Base-by-base conservation (phyloP, 2,329 filamentous ascomycete species). In the Fusarium siculi region DNA sequence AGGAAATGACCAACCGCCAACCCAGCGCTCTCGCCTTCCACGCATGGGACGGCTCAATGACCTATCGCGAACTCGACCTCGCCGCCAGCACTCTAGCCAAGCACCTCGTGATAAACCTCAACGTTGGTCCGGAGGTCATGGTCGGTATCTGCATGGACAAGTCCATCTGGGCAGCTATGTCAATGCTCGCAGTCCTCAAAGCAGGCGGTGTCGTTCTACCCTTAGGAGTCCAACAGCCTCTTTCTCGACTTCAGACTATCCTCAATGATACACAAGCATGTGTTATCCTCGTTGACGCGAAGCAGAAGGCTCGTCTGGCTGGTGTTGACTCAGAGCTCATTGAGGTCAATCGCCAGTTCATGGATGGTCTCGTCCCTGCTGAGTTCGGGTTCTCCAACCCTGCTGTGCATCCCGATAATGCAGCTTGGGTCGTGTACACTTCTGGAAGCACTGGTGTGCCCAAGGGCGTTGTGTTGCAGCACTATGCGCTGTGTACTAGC, bases 401-500 rank as follows among this genome's bases (percentile, higher is more conserved):
- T 2, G 23, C 23, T 4, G 30, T 61, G 4, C 39, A 56, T 7
- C 32, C 58, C 6, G 28, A 23, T 15, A 55, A 61, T 18, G 30
- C 58, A 1, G 39, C 58, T 5, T 61, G 58, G 58, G 21, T 61
- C 0, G 58, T 61, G 3, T 61, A 61, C 32, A 61, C 58, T 8
- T 62, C 59, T 19, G 59, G 59, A 57, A 57, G 50, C 21, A 62
- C 59, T 14, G 59, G 59, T 7, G 16, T 57, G 3, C 59, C 59
- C 1, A 62, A 62, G 18, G 59, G 59, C 18, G 52, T 56, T 28
- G 37, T 62, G 16, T 4, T 62, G 4, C 39, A 57, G 9, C 50
- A 62, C 19, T 36, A 30, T 4, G 59, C 50, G 2, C 3, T 62
- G 10, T 55, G 49, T 16, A 61, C 62, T 2, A 52, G 46, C 14